Evolutionary conservation across 83 land plant species (phyloP).

Genomic region (Picea mariana): DNA sequence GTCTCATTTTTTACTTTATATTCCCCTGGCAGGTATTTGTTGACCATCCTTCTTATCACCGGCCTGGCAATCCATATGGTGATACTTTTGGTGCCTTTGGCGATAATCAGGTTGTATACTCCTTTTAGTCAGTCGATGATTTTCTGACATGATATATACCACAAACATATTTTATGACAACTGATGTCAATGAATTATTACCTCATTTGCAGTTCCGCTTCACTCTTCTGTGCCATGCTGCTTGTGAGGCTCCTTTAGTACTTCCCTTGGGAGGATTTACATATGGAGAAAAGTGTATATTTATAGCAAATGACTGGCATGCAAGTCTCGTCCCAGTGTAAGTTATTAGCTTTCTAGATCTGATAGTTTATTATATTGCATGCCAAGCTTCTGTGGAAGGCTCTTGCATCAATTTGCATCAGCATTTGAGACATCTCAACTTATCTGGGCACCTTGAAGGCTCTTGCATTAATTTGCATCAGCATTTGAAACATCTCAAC

Average conservation of each 20-base stretch:
- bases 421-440: not conserved
- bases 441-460: not conserved
- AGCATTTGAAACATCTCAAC: not conserved
- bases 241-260: slow-evolving; percentile 96
- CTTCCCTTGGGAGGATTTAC: slow-evolving; percentile 87
- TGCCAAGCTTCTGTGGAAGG: not conserved
- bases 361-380: slow-evolving; percentile 11
- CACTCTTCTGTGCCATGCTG: slow-evolving; percentile 88
- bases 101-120: slow-evolving; percentile 78
- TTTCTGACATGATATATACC: not conserved
- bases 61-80: slow-evolving; percentile 95
- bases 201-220: slow-evolving; percentile 73
- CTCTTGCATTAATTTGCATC: not conserved
- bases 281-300: slow-evolving; percentile 86
- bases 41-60: slow-evolving; percentile 86
- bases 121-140: not conserved
- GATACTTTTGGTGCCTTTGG: slow-evolving; percentile 88
- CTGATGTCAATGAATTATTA: not conserved
- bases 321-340: slow-evolving; percentile 93
- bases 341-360: slow-evolving; percentile 20
- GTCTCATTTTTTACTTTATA: not conserved
- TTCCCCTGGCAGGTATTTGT: slow-evolving; percentile 73
- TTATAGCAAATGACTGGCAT: slow-evolving; percentile 97
- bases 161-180: not conserved
- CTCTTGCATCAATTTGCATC: not conserved